phyloP scores from a whole-genome alignment of 768 basidiomycete genomes.

The Lactarius evosmus region DNA sequence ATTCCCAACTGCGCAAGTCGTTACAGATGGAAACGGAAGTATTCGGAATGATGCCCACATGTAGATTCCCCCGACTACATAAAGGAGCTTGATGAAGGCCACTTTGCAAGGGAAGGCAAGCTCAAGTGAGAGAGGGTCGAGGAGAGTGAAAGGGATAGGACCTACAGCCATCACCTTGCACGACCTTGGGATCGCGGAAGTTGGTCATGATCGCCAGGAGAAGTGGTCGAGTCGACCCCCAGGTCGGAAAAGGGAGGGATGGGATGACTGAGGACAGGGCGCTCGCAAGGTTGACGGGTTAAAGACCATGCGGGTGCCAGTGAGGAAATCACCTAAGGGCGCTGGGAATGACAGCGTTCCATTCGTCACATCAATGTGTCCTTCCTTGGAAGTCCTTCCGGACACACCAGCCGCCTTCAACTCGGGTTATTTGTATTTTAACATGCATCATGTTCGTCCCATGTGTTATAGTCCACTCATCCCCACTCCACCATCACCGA shows the following conservation, averaged over 20 bases:
- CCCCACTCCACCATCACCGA: not conserved
- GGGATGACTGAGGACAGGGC: not conserved
- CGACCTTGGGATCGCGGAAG: constrained; percentile 15
- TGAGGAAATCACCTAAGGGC: not conserved
- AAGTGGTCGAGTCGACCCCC: not conserved
- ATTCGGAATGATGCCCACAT: not conserved
- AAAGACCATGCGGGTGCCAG: not conserved
- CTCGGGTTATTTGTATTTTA: not conserved
- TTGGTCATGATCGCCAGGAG: constrained; percentile 18
- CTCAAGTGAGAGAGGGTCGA: not conserved
- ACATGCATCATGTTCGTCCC: not conserved
- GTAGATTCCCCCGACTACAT: constrained; percentile 21
- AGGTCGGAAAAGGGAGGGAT: not conserved
- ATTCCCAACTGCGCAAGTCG: constrained; percentile 21
- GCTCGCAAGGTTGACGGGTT: not conserved
- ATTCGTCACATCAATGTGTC: not conserved
- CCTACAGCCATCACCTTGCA: constrained; percentile 6
- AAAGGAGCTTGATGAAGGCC: constrained; percentile 16
- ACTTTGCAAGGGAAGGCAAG: constrained; percentile 8
- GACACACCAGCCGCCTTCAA: not conserved
- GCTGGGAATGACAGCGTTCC: not conserved
- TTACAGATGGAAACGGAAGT: not conserved
- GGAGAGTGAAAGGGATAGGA: not conserved
- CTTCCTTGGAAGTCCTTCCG: not conserved
- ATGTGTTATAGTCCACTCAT: not conserved